phyloP scores from a whole-genome alignment of 2,329 filamentous ascomycete genomes.

The Aspergillus tubingensis region DNA sequence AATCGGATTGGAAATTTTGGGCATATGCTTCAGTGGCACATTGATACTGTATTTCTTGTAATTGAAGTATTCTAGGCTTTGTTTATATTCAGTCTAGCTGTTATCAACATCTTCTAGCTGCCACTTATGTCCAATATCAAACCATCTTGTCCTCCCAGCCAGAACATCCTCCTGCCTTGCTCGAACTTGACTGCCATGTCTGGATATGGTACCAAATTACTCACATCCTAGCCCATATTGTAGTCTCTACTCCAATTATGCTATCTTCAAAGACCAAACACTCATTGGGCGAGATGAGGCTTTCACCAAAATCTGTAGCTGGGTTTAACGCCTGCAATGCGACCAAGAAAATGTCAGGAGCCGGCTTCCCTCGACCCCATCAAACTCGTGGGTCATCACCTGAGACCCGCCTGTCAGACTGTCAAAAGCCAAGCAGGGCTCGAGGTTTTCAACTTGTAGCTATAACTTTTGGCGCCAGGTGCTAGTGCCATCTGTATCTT shows the following conservation, averaged over 20 bases:
- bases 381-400: slow-evolving; percentile 26
- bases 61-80: slow-evolving; percentile 41
- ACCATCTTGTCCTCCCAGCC: slow-evolving; percentile 29
- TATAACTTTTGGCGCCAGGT: slow-evolving; percentile 24
- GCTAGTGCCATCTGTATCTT: slow-evolving; percentile 27
- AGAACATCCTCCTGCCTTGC: slow-evolving; percentile 22
- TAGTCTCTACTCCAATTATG: slow-evolving; percentile 34
- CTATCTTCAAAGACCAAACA: slow-evolving; percentile 41
- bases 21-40: not conserved
- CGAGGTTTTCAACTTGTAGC: slow-evolving; percentile 27
- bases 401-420: slow-evolving; percentile 17
- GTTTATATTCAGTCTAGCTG: slow-evolving; percentile 41
- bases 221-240: slow-evolving; percentile 37
- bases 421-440: slow-evolving; percentile 21
- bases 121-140: slow-evolving; percentile 41
- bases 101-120: slow-evolving; percentile 41
- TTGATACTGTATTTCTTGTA: slow-evolving; percentile 42
- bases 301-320: not conserved
- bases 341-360: slow-evolving; percentile 31
- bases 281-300: slow-evolving; percentile 27
- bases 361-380: slow-evolving; percentile 28
- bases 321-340: slow-evolving; percentile 26
- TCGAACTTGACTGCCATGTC: slow-evolving; percentile 36
- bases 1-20: too few relatives aligned
- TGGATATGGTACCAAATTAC: slow-evolving; percentile 37